These are phyloP conservation scores for Clavulina sp. DNA, from an alignment of 768 basidiomycete genomes.

Conservation along the genomic window DNA sequence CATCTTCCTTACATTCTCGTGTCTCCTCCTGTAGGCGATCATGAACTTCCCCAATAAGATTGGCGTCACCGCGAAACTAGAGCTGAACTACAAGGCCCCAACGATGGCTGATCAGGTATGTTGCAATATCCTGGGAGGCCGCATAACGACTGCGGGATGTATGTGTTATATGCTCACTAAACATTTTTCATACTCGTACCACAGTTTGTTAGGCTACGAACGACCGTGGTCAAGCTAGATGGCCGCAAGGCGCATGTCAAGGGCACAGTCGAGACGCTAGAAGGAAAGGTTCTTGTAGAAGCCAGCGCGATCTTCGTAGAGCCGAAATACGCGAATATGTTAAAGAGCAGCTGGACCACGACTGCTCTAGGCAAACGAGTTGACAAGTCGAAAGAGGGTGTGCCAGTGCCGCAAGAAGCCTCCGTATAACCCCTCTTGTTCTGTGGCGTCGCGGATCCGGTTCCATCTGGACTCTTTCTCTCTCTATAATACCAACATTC, in stretches of 20 bases:
- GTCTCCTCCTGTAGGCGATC: constrained; percentile 41
- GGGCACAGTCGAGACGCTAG: constrained; percentile 57
- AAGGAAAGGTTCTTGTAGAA: constrained; percentile 70
- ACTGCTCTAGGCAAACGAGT: constrained; percentile 24
- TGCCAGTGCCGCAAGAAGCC: background rate
- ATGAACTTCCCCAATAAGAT: constrained; percentile 73
- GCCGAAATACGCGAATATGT: constrained; percentile 67
- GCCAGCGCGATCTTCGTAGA: constrained; percentile 77
- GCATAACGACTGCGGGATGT: too few relatives aligned
- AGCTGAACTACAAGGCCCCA: constrained; percentile 69
- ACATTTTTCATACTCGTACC: background rate
- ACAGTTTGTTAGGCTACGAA: constrained; percentile 16
- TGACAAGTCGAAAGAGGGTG: background rate
- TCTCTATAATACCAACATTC: too few relatives aligned
- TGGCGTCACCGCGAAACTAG: constrained; percentile 80
- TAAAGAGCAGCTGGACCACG: constrained; percentile 26
- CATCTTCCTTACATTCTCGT: background rate
- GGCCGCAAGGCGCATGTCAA: constrained; percentile 64
- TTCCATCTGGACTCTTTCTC: too few relatives aligned
- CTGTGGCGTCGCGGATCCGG: too few relatives aligned
- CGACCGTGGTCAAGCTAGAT: constrained; percentile 42
- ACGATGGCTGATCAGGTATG: constrained; percentile 73
- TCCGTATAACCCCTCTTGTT: background rate
- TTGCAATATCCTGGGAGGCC: too few relatives aligned
- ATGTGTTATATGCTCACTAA: too few relatives aligned